Evolutionary conservation across 306 rosid species (phyloP), one percentile per base, ranked within the genome.

Genomic region (Begonia peltatifolia): DNA sequence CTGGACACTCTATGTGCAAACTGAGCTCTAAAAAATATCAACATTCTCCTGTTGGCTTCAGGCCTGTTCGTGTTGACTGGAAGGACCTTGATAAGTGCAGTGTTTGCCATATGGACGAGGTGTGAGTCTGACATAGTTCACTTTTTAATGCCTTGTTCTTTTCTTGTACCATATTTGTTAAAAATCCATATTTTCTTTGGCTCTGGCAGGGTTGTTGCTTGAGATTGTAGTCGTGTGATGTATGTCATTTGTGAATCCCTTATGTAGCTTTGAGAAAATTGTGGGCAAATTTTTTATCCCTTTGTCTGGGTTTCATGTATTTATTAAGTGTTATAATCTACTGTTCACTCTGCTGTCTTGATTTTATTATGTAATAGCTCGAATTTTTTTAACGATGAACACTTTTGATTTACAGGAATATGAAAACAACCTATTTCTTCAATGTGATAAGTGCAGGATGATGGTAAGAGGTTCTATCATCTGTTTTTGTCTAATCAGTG

Each of bases 71-170:
- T 67, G 94, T 90, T 59, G 92, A 90, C 59, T 90, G 99, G 99
- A 83, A 86, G 70, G 99, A 90, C 74, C 99, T 90, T 30, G 96
- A 90, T 61, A 90, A 90, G 75, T 90, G 99, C 73, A 90, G 80
- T 64, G 99, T 90, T 54, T 90, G 99, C 63, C 95, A 90, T 75
- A 90, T 86, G 99, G 99, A 90, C 66, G 99, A 90, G 99, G 99
- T 90, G 62, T 42, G 60, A 11, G 30, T 41, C 38, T 30, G 23
- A 20, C 23, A 20, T n/a, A 54, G 53, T 55, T 42, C 44, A 57
- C 42, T 55, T 67, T 56, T 9, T 9, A 42, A 42, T 12, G 12
- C 12, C 46, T 12, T 9, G 1, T 42, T 42, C 46, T 42, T 9
- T 42, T 12, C 12, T 42, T 42, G 46, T 44, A 44, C 14, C 11